Conservation (phyloP, 345 rosid genomes). For the Arabidopsis thaliana region TAIR10.1 NC_003070.9:21721501-21722000, state of each 20-base stretch:
- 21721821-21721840: not conserved
- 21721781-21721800: not conserved
- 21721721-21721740: conserved; percentile 84
- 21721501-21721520: conserved; percentile 24
- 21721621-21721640: conserved; percentile 29
- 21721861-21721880: not conserved
- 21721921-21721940: conserved; percentile 20
- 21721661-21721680: conserved; percentile 24
- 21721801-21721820: not conserved
- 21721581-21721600: conserved; percentile 49
- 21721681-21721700: conserved; percentile 49
- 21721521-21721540: conserved; percentile 51
- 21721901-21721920: conserved; percentile 21
- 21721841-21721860: not conserved
- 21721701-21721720: conserved; percentile 56
- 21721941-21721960: conserved; percentile 30
- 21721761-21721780: not conserved
- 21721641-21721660: conserved; percentile 42
- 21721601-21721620: conserved; percentile 37
- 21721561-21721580: conserved; percentile 74
- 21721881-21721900: conserved; percentile 17
- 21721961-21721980: conserved; percentile 32
- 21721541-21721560: conserved; percentile 94
- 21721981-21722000: conserved; percentile 1
- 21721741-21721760: conserved; percentile 19